Evolutionary conservation across 1,139 yeast species (phyloP).

Genomic region (Candida sojae): DNA sequence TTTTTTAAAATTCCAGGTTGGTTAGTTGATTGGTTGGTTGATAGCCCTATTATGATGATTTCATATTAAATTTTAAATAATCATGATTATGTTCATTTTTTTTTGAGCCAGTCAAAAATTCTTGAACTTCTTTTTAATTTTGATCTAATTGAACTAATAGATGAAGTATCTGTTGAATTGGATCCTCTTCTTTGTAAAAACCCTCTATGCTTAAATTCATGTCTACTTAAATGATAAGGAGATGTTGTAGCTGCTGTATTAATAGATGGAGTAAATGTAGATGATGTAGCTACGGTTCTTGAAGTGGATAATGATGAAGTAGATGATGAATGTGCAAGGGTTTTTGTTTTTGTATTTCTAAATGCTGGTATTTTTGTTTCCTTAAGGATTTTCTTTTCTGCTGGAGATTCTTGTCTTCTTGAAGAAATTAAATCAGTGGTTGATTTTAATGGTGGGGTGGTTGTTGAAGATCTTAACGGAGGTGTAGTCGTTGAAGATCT

Average conservation of each 20-base stretch:
- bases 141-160: conserved; percentile 4
- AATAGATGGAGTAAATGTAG: neutral
- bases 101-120: conserved; percentile 16
- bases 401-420: conserved; percentile 29
- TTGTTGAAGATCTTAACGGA: neutral
- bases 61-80: too few species aligned
- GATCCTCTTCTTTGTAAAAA: conserved; percentile 1
- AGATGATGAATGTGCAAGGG: neutral
- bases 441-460: neutral
- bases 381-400: conserved; percentile 30
- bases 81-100: conserved; percentile 4
- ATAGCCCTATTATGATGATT: too few species aligned
- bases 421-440: conserved; percentile 16
- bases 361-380: conserved; percentile 33
- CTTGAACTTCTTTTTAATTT: conserved; percentile 11
- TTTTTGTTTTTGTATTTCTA: conserved; percentile 11
- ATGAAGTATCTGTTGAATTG: conserved; percentile 3
- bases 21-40: too few species aligned
- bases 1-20: too few species aligned
- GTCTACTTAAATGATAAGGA: conserved; percentile 7
- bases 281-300: conserved; percentile 3
- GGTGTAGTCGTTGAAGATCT: neutral
- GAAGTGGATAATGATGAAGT: conserved; percentile 8
- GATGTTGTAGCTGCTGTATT: neutral
- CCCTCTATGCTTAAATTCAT: conserved; percentile 2